Percentiles rank a stretch among this genome's conserved stretches.
These are phyloP conservation scores for Zygoascus biomembranicola DNA, from an alignment of 805 yeast genomes.

Conservation along the genomic window DNA sequence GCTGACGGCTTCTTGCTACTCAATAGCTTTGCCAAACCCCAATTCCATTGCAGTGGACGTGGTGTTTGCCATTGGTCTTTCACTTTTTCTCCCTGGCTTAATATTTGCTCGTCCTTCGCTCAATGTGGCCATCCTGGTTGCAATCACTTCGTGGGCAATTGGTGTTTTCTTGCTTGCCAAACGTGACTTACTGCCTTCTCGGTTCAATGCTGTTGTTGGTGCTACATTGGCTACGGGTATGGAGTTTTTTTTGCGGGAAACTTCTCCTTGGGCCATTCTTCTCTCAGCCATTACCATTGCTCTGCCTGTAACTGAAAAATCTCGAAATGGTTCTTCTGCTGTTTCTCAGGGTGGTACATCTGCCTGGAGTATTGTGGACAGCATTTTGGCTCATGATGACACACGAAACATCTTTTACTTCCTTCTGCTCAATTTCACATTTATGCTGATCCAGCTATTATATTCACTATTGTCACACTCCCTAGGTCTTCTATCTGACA, in stretches of 20 bases:
- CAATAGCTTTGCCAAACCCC: conserved; percentile 4
- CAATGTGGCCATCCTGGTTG: conserved; percentile 13
- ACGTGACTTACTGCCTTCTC: conserved; percentile 21
- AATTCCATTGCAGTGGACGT: conserved; percentile 6
- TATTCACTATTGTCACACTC: conserved; percentile 92
- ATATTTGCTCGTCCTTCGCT: conserved; percentile 7
- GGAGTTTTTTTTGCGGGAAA: conserved; percentile 9
- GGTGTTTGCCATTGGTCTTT: conserved; percentile 8
- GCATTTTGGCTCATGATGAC: conserved; percentile 47
- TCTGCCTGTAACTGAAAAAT: conserved; percentile 11
- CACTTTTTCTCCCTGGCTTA: conserved; percentile 13
- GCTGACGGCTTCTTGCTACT: conserved; percentile 10
- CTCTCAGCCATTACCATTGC: conserved; percentile 12
- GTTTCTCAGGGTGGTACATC: background rate
- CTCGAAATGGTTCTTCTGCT: background rate
- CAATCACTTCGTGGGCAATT: conserved; percentile 23
- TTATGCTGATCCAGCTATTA: conserved; percentile 88
- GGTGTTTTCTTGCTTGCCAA: conserved; percentile 25
- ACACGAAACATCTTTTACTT: conserved; percentile 87
- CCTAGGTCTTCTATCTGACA: conserved; percentile 82
- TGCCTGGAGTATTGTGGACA: conserved; percentile 25
- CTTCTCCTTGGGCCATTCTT: conserved; percentile 10
- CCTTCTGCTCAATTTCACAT: conserved; percentile 73
- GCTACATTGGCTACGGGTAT: conserved; percentile 14
- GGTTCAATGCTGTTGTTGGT: conserved; percentile 20